A percentile compares a stretch with the other conserved stretches of the same genome.
phyloP scores from a whole-genome alignment of 371 early-diverging fungal species.

The Encephalitozoon hellem region DNA sequence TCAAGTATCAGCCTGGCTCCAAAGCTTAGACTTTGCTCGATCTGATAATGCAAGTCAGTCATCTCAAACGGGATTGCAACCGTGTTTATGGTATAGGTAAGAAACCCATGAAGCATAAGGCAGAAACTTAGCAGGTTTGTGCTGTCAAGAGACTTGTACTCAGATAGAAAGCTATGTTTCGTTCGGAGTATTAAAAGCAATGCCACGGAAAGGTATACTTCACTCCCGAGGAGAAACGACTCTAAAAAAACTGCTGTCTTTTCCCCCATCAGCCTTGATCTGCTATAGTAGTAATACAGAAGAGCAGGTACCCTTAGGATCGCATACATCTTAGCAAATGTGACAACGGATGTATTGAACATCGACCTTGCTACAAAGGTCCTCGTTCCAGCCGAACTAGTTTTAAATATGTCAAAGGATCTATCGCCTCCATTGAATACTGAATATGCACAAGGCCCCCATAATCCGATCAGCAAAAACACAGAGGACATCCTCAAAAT shows the following conservation, averaged over 20 bases:
- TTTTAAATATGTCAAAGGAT: slow-evolving; percentile 4
- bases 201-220: slow-evolving; percentile 28
- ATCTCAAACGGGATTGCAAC: slow-evolving; percentile 16
- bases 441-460: slow-evolving; percentile 35
- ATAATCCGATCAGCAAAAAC: slow-evolving; percentile 27
- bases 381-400: neutral
- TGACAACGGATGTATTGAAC: slow-evolving; percentile 30
- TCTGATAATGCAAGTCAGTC: neutral
- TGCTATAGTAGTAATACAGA: slow-evolving; percentile 10
- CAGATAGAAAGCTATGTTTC: slow-evolving; percentile 20
- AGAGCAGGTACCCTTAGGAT: slow-evolving; percentile 11
- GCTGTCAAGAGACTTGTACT: slow-evolving; percentile 28
- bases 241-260: slow-evolving; percentile 18
- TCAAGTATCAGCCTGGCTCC: slow-evolving; percentile 16
- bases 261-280: neutral
- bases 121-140: slow-evolving; percentile 15
- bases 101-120: slow-evolving; percentile 12
- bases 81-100: slow-evolving; percentile 24
- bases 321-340: slow-evolving; percentile 31
- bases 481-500: slow-evolving; percentile 28
- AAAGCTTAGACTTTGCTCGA: slow-evolving; percentile 21
- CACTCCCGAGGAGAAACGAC: slow-evolving; percentile 23
- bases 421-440: slow-evolving; percentile 1
- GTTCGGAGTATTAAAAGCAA: slow-evolving; percentile 17
- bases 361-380: slow-evolving; percentile 11